Conservation (phyloP, 495 filamentous ascomycete species). For the Penicillium waksmanii region DNA sequence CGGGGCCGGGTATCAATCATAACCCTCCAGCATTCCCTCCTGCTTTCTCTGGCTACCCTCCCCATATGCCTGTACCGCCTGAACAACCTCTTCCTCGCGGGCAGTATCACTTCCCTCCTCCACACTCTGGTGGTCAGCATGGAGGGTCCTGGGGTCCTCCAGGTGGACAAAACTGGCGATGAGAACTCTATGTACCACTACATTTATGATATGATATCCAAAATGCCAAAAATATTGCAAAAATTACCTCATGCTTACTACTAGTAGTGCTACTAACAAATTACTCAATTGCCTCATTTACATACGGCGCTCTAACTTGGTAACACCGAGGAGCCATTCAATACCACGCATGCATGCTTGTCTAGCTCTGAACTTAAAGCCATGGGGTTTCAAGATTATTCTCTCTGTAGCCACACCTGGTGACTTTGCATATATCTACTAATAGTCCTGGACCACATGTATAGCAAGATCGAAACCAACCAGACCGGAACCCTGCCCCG, state of each 20-base stretch:
- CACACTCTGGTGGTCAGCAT: slow-evolving; percentile 32
- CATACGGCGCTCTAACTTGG: too few relatives aligned
- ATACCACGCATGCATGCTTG: too few relatives aligned
- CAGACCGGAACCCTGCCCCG: too few relatives aligned
- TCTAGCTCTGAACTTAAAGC: too few relatives aligned
- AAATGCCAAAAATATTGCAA: neutral
- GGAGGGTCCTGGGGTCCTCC: slow-evolving; percentile 27
- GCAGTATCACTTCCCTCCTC: slow-evolving; percentile 44
- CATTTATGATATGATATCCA: neutral
- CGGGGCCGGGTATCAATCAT: slow-evolving; percentile 21
- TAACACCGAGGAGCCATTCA: too few relatives aligned
- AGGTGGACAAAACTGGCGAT: slow-evolving; percentile 34
- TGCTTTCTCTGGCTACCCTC: slow-evolving; percentile 22
- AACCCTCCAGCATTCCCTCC: slow-evolving; percentile 33
- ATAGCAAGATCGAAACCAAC: too few relatives aligned
- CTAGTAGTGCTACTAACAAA: neutral
- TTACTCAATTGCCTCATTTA: neutral
- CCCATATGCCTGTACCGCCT: slow-evolving; percentile 25
- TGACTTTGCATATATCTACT: too few relatives aligned
- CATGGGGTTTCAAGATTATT: too few relatives aligned
- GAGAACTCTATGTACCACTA: neutral
- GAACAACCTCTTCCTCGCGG: slow-evolving; percentile 42
- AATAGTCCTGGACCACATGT: too few relatives aligned
- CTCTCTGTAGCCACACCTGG: too few relatives aligned
- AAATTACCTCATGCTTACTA: too few relatives aligned